Evolutionary conservation across 164 flowering plant species (phyloP).

Genomic region (Euptelea pleiosperma): DNA sequence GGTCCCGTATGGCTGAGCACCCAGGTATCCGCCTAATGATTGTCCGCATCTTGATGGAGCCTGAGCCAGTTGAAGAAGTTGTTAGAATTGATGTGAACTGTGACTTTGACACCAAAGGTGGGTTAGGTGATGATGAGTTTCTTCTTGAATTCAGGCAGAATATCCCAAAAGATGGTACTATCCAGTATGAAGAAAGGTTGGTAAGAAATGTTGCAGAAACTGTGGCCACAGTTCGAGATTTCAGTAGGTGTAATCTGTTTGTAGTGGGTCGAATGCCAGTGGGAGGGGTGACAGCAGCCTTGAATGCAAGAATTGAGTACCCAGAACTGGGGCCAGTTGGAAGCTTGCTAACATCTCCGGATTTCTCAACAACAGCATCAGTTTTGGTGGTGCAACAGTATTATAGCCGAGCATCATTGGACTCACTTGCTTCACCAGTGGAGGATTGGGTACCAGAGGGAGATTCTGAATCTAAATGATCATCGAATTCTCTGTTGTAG

Average conservation of each 20-base stretch:
- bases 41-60: constrained; percentile 15
- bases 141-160: constrained; percentile 32
- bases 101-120: neutral
- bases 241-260: constrained; percentile 37
- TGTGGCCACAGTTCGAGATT: constrained; percentile 15
- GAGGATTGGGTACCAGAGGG: no score
- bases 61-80: constrained; percentile 18
- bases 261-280: constrained; percentile 50
- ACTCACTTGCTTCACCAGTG: no score
- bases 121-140: constrained; percentile 30
- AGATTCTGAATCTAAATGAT: no score
- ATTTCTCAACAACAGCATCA: constrained; percentile 50
- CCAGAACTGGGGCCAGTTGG: constrained; percentile 79
- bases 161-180: constrained; percentile 11
- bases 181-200: constrained; percentile 31
- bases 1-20: constrained; percentile 62
- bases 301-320: constrained; percentile 31
- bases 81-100: constrained; percentile 12
- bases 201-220: constrained; percentile 26
- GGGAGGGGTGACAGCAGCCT: constrained; percentile 21
- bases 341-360: constrained; percentile 40
- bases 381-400: constrained; percentile 67
- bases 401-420: neutral
- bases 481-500: no score
- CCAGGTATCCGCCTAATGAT: constrained; percentile 48